These are phyloP conservation scores for Eucalyptus cloeziana DNA, from an alignment of 345 rosid genomes.

Conservation along the genomic window DNA sequence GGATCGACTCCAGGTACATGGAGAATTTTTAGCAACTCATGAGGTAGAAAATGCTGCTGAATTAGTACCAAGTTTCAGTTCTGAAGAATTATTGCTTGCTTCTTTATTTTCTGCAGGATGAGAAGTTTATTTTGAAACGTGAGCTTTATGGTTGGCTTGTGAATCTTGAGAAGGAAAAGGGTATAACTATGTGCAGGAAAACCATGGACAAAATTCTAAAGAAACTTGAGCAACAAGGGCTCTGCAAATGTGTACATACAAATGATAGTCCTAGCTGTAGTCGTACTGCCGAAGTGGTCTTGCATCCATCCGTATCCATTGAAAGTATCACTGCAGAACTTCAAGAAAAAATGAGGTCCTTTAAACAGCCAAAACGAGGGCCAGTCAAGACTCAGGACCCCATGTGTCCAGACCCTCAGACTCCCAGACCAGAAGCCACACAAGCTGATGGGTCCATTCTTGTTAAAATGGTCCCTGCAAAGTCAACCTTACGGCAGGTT, in stretches of 20 bases:
- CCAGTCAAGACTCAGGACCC: constrained; percentile 8
- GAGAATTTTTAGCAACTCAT: background rate
- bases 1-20: constrained; percentile 44
- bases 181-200: constrained; percentile 55
- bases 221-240: constrained; percentile 73
- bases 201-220: constrained; percentile 48
- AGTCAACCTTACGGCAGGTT: background rate
- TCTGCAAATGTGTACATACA: constrained; percentile 59
- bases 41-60: background rate
- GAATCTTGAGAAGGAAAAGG: constrained; percentile 61
- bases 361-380: constrained; percentile 57
- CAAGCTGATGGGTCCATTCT: constrained; percentile 72
- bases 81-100: background rate
- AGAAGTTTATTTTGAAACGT: constrained; percentile 57
- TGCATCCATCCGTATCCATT: constrained; percentile 44
- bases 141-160: constrained; percentile 77
- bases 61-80: background rate
- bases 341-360: constrained; percentile 50
- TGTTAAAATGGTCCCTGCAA: constrained; percentile 77
- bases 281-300: constrained; percentile 40
- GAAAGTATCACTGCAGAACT: constrained; percentile 42
- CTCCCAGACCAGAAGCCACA: constrained; percentile 53
- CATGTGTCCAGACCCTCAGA: constrained; percentile 32
- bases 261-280: constrained; percentile 31
- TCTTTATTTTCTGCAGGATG: constrained; percentile 24